phyloP scores from a whole-genome alignment of 345 rosid species.

The Dovyalis caffra region DNA sequence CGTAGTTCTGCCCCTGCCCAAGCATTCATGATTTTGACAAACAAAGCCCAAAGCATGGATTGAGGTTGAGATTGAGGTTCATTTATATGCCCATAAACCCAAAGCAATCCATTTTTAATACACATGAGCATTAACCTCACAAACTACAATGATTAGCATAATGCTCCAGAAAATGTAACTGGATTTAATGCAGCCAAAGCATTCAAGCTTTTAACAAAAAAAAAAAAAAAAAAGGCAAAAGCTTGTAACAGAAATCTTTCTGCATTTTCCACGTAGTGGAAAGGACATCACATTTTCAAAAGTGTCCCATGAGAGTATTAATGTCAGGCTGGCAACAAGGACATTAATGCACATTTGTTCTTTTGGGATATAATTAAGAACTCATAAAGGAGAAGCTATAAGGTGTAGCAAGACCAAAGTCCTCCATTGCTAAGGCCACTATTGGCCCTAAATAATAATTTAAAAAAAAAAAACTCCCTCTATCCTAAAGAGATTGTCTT shows the following conservation, averaged over 20 bases:
- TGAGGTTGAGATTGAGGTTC: not conserved
- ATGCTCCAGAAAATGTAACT: not conserved
- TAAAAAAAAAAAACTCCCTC: too few species aligned
- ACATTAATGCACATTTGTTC: not conserved
- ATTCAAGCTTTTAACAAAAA: not conserved
- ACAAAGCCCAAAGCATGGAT: not conserved
- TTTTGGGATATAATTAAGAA: not conserved
- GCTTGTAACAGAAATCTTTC: not conserved
- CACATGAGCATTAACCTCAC: not conserved
- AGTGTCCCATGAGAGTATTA: not conserved
- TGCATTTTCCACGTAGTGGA: not conserved
- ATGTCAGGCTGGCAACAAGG: not conserved
- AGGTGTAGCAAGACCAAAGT: not conserved
- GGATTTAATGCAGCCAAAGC: not conserved
- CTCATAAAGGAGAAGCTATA: not conserved
- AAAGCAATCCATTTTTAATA: not conserved
- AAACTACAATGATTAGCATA: not conserved
- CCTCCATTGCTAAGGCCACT: not conserved
- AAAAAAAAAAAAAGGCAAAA: not conserved
- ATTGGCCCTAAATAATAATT: not conserved
- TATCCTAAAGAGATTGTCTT: too few species aligned
- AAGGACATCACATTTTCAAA: slow-evolving; percentile 1
- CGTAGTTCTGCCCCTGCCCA: not conserved
- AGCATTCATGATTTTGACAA: not conserved
- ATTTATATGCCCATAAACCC: not conserved